Base-by-base conservation (phyloP, 1,284 basidiomycete species). In the Phellopilus nigrolimitatus region DNA sequence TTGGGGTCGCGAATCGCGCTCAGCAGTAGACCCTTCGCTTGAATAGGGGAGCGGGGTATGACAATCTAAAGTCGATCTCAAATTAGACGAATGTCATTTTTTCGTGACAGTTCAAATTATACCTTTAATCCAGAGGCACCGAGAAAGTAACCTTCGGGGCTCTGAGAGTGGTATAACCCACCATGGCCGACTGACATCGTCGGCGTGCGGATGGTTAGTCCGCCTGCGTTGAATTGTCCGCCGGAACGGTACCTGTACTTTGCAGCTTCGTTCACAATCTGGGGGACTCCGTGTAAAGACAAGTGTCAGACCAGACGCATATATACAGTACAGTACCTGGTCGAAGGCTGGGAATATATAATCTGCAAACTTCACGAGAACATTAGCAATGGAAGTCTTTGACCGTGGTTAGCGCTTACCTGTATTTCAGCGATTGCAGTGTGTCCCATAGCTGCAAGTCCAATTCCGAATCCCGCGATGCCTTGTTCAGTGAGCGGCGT, bases 181-280 rank as follows among this genome's bases (percentile, higher is more conserved):
- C 94, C 93, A 64, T 95, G 93, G 0, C 93, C 92, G 60, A 95
- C 93, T 10, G 89, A 83, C 82, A 92, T 92, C 13, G 85, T 85
- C 1, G 93, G 92, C 10, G 88, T 85, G 7, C 94, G 83, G 47
- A 97, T 80, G 0, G 95, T 97, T 37, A 97, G 71, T 1, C 82
- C 83, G 8, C 95, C 94, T 4, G 85, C 88, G 53, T 87, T 79
- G 68, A 84, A 95, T 49, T 80, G 76, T 0, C 92, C 91, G 15
- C 90, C 91, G 10, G 90, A 91, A 12, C 93, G 86, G 64, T 93
- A 97, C 41, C 91, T 78, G 61, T 89, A 85, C 68, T 97, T 97
- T 34, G 95, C 93, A 1, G 93, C 94, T 70, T 97, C 94, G 61
- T 97, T 97, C 42, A 97, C 92, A 30, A 97, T 75, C 87, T 95